Evolutionary conservation across 2,329 filamentous ascomycete species (phyloP).

Genomic region (Ilyonectria robusta): DNA sequence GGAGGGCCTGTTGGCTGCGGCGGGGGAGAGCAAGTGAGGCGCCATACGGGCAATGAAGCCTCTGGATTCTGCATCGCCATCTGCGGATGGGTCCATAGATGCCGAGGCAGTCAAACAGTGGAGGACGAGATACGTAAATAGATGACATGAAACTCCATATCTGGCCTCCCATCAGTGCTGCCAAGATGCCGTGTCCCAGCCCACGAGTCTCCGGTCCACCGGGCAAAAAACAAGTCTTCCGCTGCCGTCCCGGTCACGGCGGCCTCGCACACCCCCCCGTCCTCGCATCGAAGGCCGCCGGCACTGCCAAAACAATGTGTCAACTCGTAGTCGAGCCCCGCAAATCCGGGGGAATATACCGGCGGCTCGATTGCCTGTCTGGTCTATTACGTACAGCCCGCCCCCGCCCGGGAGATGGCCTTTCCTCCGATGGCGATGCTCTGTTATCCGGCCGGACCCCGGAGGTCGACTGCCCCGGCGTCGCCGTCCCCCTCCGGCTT

Average conservation of each 20-base stretch:
- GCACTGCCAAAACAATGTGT: constrained; percentile 1
- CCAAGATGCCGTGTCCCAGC: background rate
- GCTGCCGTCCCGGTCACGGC: constrained; percentile 11
- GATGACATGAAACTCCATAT: background rate
- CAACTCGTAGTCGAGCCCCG: background rate
- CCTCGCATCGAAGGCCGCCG: constrained; percentile 7
- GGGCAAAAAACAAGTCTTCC: background rate
- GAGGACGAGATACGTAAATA: constrained; percentile 7
- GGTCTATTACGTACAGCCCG: background rate
- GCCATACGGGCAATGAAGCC: background rate
- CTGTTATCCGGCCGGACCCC: constrained; percentile 22
- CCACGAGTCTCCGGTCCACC: constrained; percentile 6
- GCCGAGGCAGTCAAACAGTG: background rate
- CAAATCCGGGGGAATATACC: background rate
- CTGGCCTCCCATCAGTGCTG: background rate
- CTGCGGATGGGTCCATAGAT: background rate
- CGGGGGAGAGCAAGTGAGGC: constrained; percentile 32
- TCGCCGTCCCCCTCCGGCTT: constrained; percentile 10
- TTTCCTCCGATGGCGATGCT: background rate
- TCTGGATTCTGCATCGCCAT: background rate
- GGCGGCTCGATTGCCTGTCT: background rate
- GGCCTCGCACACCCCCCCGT: constrained; percentile 14
- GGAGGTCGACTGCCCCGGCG: constrained; percentile 34
- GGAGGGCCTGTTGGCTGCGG: constrained; percentile 61
- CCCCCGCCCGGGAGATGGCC: background rate